These are phyloP conservation scores for Hordeum vulgare DNA, from an alignment of 176 grass and related monocot species.

Conservation along the genomic window MorexV3_pseudomolecules_assembly NC_058524.1:41561896-41562395, in stretches of 20 bases:
- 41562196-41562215: background rate
- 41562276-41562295: slow-evolving; percentile 17
- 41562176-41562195: background rate
- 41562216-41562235: background rate
- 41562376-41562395: background rate
- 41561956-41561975: background rate
- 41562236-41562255: background rate
- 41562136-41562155: background rate
- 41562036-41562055: background rate
- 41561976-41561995: background rate
- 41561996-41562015: background rate
- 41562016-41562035: slow-evolving; percentile 4
- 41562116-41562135: background rate
- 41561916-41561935: no score
- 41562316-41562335: background rate
- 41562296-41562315: slow-evolving; percentile 14
- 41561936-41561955: no score
- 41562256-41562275: no score
- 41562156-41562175: background rate
- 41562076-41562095: background rate
- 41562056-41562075: background rate
- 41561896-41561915: background rate
- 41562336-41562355: background rate
- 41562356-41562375: background rate
- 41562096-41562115: slow-evolving; percentile 7